phyloP scores from a whole-genome alignment of 1,284 basidiomycete species.

The Inonotus hispidus region DNA sequence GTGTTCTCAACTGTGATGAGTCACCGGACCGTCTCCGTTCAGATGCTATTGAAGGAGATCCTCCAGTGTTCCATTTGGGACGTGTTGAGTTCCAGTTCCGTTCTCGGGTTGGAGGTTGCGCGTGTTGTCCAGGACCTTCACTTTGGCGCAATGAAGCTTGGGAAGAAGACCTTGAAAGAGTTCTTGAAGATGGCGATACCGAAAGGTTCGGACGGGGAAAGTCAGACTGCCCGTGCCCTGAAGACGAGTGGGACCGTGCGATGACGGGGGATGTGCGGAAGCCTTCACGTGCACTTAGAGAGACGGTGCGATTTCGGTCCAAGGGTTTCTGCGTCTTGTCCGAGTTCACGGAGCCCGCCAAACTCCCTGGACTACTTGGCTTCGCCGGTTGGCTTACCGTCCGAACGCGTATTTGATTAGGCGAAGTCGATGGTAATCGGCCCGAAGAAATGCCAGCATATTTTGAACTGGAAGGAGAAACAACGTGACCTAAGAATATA shows the following conservation, averaged over 20 bases:
- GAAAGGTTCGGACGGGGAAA: not conserved
- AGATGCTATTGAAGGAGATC: constrained; percentile 20
- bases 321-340: constrained; percentile 3
- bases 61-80: constrained; percentile 39
- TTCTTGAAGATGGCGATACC: constrained; percentile 21
- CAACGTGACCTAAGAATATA: not conserved
- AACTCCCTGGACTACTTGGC: not conserved
- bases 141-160: constrained; percentile 34
- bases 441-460: not conserved
- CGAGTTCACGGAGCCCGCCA: not conserved
- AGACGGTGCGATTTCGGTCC: constrained; percentile 6
- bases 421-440: constrained; percentile 1
- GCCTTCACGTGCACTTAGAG: constrained; percentile 19
- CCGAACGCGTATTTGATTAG: constrained; percentile 8
- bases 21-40: constrained; percentile 19
- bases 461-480: not conserved
- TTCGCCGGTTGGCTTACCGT: constrained; percentile 11
- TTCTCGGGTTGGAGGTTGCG: constrained; percentile 35
- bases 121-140: constrained; percentile 33
- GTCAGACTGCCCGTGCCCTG: not conserved
- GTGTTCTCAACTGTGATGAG: not conserved
- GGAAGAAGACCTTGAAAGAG: constrained; percentile 36
- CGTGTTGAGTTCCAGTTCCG: constrained; percentile 57
- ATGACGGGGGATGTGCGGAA: constrained; percentile 22
- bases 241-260: not conserved